These are phyloP conservation scores for Sporothrix schenckii DNA, from an alignment of 2,329 filamentous ascomycete genomes.

Conservation along the genomic window DNA sequence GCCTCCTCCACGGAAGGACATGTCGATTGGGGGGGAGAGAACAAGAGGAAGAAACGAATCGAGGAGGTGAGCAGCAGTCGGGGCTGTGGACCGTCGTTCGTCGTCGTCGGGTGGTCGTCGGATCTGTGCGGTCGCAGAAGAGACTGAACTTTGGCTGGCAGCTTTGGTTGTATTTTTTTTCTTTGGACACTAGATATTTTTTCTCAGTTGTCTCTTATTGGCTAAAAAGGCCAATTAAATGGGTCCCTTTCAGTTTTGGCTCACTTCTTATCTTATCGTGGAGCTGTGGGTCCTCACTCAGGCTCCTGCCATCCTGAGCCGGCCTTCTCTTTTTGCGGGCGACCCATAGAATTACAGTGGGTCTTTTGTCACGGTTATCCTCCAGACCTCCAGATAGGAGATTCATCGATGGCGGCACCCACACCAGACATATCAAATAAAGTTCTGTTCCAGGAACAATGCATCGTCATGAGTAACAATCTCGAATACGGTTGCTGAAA, in stretches of 20 bases:
- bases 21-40: slow-evolving; percentile 40
- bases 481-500: too few species aligned
- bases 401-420: neutral
- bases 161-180: slow-evolving; percentile 23
- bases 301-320: neutral
- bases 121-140: neutral
- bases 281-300: neutral
- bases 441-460: neutral
- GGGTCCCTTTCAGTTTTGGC: neutral
- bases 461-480: too few species aligned
- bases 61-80: neutral
- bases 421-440: too few species aligned
- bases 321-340: neutral
- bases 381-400: neutral
- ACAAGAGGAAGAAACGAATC: neutral
- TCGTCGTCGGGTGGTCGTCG: slow-evolving; percentile 13
- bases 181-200: slow-evolving; percentile 20
- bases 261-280: slow-evolving; percentile 14
- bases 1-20: slow-evolving; percentile 64
- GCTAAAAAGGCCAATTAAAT: neutral
- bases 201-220: neutral
- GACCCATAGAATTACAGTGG: slow-evolving; percentile 19
- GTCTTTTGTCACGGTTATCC: neutral
- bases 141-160: slow-evolving; percentile 20
- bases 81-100: neutral